Evolutionary conservation across 202 grass and related monocot genomes (phyloP), one percentile per base, ranked within the genome.

Genomic region (Musa balbisiana): DNA sequence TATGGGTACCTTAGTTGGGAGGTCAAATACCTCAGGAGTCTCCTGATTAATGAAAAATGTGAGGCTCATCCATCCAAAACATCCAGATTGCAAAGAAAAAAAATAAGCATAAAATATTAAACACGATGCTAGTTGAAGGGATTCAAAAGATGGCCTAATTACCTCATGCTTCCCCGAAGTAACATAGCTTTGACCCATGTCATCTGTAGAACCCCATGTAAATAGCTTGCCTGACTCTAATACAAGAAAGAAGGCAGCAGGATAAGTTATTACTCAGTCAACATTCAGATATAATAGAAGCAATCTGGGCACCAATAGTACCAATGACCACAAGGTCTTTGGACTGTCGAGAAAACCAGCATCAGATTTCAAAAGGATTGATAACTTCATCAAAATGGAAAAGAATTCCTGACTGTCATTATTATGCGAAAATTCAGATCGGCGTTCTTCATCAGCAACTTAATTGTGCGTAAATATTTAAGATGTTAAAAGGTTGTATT

Each of bases 121-220:
- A 51, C 21, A 67, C 33, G 33, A 49, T 26, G 53, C 15, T 5
- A 3, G 2, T 68, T 54, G 3, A 26, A 59, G 12, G 17, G 12
- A 69, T 20, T 26, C 13, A 55, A 73, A 24, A 6, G 26, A n/a
- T 63, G 26, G 16, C 23, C 27, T 13, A 73, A 62, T 3, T 85
- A 99, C 96, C 96, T 99, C 96, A 25, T 99, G 96, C 70, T 95
- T 99, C 67, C 95, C 96, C 70, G 96, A 82, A 64, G 96, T 99
- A 75, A 99, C 82, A 73, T 95, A 99, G 76, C 96, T 99, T 88
- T 92, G 91, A 56, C 96, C 96, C 96, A 95, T 95, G 58, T 99
- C 96, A 84, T 99, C 96, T 55, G 84, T 79, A 51, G 96, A 99
- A 79, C 96, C 96, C 96, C 96, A 99, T 19, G 96, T 99, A 73